Evolutionary conservation across 2,329 filamentous ascomycete species (phyloP), one percentile per base, ranked within the genome.

Genomic region (Colletotrichum costaricense): DNA sequence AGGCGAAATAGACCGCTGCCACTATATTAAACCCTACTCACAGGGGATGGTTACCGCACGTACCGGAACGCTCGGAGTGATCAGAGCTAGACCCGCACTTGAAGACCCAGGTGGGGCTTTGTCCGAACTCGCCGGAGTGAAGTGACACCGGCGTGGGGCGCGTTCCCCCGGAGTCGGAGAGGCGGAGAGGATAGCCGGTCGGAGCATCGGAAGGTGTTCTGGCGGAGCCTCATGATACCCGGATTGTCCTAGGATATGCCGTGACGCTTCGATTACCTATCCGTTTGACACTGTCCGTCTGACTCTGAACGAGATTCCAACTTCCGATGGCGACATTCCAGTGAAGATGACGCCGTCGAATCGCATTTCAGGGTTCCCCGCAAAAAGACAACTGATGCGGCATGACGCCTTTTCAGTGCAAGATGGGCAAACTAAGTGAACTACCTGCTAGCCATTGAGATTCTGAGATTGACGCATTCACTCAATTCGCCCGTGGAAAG

Each of bases 331-430:
- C 59, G 70, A 73, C 70, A 70, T 73, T 24, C 22, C 22, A 35
- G 19, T 5, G 9, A 35, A 19, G 30, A 70, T 73, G 67, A 59
- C 67, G 67, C 60, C 55, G 70, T 22, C 67, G 11, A 65, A 64
- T 65, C 33, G 54, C 14, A 42, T 73, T 73, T 56, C 70, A 65
- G 59, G 14, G 42, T 60, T 65, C 70, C 67, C 67, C 70, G 70
- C 70, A 70, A n/a, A 38, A 35, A n/a, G n/a, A 12, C 4, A 65
- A 42, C 26, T 12, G 22, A 19, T 22, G 4, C 16, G 52, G 33
- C n/a, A 70, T 70, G 70, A 70, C 70, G 67, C 60, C 70, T 73
- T 73, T 11, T 46, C 46, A 5, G 42, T 19, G 5, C 59, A 8
- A 22, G 9, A 72, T 69, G 65, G 65, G n/a, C 54, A 63, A 72